phyloP scores from a whole-genome alignment of 176 grass and related monocot genomes.

The Poa annua region DNA sequence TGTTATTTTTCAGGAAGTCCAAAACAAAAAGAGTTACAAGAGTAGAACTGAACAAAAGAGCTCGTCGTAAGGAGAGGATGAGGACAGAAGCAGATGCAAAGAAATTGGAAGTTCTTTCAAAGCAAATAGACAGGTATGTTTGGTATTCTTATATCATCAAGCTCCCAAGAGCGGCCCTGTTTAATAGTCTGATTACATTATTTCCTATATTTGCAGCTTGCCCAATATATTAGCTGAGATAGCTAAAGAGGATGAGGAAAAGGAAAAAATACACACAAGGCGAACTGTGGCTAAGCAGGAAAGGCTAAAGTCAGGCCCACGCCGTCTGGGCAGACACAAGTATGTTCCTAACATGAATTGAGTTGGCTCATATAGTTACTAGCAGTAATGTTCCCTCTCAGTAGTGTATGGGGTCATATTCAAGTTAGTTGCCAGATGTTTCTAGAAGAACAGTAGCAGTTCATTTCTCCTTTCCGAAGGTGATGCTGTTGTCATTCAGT shows the following conservation, averaged over 20 bases:
- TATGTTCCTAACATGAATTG: constrained; percentile 38
- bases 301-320: constrained; percentile 73
- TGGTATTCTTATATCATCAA: constrained; percentile 18
- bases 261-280: constrained; percentile 62
- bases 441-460: not conserved
- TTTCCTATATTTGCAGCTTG: constrained; percentile 57
- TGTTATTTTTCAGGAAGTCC: constrained; percentile 58
- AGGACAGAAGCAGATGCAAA: constrained; percentile 67
- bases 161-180: not conserved
- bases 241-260: constrained; percentile 92
- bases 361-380: not conserved
- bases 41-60: constrained; percentile 81
- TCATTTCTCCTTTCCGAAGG: not conserved
- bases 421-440: not conserved
- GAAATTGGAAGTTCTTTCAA: constrained; percentile 65
- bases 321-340: constrained; percentile 92
- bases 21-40: constrained; percentile 88
- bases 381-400: not conserved
- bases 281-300: constrained; percentile 71
- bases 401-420: not conserved
- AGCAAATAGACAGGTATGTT: constrained; percentile 88
- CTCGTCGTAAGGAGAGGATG: constrained; percentile 78
- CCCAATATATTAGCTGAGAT: constrained; percentile 86
- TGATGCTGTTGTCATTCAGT: not conserved
- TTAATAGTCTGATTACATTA: not conserved